A percentile compares a stretch with the other conserved stretches of the same genome.
Conservation (phyloP, 805 yeast genomes). For the Grigorovia yakushimaensis region DNA sequence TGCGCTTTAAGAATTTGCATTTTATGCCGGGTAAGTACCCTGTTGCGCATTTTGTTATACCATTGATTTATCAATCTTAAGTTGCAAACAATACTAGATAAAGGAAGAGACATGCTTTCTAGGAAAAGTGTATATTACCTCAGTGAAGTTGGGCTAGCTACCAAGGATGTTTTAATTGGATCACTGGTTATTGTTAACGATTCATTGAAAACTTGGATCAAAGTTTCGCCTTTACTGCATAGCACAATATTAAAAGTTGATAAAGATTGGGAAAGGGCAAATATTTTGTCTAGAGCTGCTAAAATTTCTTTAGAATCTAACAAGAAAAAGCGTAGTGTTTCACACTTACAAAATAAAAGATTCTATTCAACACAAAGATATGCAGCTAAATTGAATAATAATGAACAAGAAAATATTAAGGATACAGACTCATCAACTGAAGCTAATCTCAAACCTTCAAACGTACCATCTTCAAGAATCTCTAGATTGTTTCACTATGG, state of each 20-base stretch:
- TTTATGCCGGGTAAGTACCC: neutral
- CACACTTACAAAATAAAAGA: neutral
- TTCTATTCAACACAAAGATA: neutral
- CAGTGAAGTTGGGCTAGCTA: neutral
- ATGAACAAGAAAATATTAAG: neutral
- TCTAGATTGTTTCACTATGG: constrained; percentile 91
- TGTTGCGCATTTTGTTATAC: neutral
- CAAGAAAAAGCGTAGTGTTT: neutral
- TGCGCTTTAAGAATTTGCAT: neutral
- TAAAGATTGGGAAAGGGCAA: neutral
- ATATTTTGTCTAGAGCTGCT: neutral
- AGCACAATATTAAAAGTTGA: neutral
- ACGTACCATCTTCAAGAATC: constrained; percentile 81
- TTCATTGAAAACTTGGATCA: neutral
- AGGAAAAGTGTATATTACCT: neutral
- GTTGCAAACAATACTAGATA: no score
- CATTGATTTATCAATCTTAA: no score
- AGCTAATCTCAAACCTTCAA: constrained; percentile 29
- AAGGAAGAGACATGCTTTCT: neutral
- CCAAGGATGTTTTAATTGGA: neutral
- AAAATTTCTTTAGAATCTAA: neutral
- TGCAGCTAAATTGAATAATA: neutral
- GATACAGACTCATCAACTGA: neutral
- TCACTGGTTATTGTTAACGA: neutral
- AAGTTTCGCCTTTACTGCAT: neutral